A percentile compares a stretch with the other conserved stretches of the same genome.
Conservation (phyloP, 331 rosid genomes). For the Quercus tomentella region DNA sequence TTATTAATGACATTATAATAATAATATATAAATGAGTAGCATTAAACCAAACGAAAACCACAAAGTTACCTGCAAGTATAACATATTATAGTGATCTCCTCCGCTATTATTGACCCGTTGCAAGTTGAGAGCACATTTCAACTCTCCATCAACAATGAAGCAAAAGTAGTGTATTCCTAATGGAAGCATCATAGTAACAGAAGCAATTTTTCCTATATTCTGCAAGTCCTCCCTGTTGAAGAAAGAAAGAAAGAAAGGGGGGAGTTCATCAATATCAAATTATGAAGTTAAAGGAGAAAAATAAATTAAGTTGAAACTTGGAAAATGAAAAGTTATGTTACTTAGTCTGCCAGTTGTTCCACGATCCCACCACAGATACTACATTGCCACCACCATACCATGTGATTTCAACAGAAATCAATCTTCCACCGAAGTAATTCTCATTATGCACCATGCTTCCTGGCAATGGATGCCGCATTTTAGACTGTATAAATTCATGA, state of each 20-base stretch:
- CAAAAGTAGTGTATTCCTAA: conserved; percentile 60
- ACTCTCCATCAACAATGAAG: conserved; percentile 72
- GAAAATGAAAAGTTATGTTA: conserved; percentile 17
- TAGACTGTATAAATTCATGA: conserved; percentile 22
- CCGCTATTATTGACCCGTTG: conserved; percentile 43
- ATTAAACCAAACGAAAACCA: not conserved
- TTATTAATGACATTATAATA: not conserved
- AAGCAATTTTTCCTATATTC: conserved; percentile 30
- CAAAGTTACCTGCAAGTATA: conserved; percentile 77
- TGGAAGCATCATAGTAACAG: conserved; percentile 53
- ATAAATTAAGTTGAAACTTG: not conserved
- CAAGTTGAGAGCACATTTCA: conserved; percentile 66
- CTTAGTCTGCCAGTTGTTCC: conserved; percentile 87
- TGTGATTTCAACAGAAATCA: conserved; percentile 45
- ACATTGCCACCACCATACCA: conserved; percentile 65
- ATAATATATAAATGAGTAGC: not conserved
- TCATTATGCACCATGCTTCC: conserved; percentile 28
- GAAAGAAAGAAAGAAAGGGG: not conserved
- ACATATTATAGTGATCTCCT: conserved; percentile 62
- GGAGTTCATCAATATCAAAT: conserved; percentile 11
- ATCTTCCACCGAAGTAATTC: conserved; percentile 29
- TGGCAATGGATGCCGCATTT: conserved; percentile 16
- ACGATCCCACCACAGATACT: conserved; percentile 73
- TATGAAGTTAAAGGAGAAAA: not conserved
- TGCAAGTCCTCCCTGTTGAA: conserved; percentile 63